Conservation (phyloP, 371 early-diverging fungal genomes). For the Funneliformis caledonium region DNA sequence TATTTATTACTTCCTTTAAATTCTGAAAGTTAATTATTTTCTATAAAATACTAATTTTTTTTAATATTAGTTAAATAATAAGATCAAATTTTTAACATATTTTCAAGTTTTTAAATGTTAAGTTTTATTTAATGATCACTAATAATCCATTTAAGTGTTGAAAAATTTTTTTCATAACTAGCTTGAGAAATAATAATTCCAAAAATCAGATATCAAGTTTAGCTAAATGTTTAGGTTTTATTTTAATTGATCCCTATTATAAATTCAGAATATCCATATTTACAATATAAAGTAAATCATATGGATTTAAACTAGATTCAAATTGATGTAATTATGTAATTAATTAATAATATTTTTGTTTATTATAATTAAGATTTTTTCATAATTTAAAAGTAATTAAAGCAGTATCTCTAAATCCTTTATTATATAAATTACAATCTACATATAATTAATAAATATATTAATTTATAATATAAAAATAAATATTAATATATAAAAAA, state of each 20-base stretch:
- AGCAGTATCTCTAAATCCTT: not conserved
- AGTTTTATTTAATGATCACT: not conserved
- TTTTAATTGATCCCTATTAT: too few relatives aligned
- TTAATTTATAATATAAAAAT: too few relatives aligned
- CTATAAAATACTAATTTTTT: not conserved
- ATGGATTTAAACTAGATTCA: not conserved
- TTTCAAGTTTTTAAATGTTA: not conserved
- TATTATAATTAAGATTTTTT: not conserved
- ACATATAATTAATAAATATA: too few relatives aligned
- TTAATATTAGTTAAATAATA: not conserved
- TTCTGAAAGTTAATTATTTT: not conserved
- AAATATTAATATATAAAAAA: not conserved
- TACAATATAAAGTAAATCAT: not conserved
- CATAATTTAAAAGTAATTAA: not conserved
- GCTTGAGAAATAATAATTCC: not conserved
- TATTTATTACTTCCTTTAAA: not conserved
- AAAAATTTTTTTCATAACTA: constrained; percentile 5
- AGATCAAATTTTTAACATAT: not conserved
- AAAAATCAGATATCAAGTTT: not conserved
- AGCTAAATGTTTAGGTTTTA: too few relatives aligned
- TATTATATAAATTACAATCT: too few relatives aligned
- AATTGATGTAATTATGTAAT: not conserved
- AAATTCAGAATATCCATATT: too few relatives aligned
- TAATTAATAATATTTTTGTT: not conserved
- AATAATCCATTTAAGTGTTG: not conserved